These are phyloP conservation scores for Ceratocystis harringtonii DNA, from an alignment of 2,329 filamentous ascomycete genomes.

Conservation along the genomic window DNA sequence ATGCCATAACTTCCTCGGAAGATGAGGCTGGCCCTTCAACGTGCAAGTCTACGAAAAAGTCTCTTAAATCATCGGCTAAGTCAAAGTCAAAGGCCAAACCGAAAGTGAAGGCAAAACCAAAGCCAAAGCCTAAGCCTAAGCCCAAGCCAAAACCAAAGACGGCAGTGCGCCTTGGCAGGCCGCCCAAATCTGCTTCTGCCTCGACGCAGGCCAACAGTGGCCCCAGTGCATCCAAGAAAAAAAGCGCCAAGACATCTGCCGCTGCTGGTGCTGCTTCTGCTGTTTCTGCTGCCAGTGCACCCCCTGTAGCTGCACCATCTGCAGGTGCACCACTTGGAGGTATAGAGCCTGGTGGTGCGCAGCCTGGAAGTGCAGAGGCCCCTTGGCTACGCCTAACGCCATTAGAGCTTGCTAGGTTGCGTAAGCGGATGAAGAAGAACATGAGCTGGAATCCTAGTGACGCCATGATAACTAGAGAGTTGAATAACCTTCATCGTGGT, in stretches of 20 bases:
- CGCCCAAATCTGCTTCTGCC: constrained; percentile 20
- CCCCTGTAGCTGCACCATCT: constrained; percentile 28
- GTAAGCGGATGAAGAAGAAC: constrained; percentile 87
- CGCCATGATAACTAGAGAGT: constrained; percentile 70
- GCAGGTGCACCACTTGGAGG: constrained; percentile 35
- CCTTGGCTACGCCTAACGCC: constrained; percentile 52
- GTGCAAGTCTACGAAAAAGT: constrained; percentile 21
- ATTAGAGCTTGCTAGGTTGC: constrained; percentile 51
- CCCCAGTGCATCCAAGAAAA: constrained; percentile 19
- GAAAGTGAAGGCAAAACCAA: too few species aligned
- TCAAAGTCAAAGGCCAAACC: too few species aligned
- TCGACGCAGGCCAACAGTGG: background rate
- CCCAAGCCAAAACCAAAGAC: constrained; percentile 11
- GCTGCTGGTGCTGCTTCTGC: too few species aligned
- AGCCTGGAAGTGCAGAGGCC: constrained; percentile 42
- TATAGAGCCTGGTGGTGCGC: constrained; percentile 33
- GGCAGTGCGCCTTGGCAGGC: constrained; percentile 16
- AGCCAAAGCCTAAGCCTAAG: too few species aligned
- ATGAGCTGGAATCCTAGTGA: constrained; percentile 71
- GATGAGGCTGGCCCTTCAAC: constrained; percentile 32
- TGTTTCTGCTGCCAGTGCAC: background rate
- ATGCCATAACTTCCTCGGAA: constrained; percentile 27
- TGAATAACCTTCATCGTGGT: constrained; percentile 54
- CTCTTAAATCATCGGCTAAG: too few species aligned
- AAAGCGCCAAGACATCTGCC: background rate